phyloP scores from a whole-genome alignment of 768 basidiomycete genomes.

The Podaxis sp. region DNA sequence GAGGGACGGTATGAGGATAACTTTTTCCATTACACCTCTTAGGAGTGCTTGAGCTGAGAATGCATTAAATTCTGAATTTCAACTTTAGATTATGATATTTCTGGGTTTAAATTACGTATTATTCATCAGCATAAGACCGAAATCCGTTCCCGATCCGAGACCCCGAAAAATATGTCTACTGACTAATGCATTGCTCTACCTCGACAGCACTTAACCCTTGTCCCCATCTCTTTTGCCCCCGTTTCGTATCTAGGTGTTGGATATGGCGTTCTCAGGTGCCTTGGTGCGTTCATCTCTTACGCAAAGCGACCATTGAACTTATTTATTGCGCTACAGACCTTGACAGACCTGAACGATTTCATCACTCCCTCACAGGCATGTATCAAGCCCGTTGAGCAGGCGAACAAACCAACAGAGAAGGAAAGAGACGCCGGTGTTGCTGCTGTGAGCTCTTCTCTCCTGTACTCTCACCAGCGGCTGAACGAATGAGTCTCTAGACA shows the following conservation, averaged over 20 bases:
- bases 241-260: not conserved
- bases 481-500: slow-evolving; percentile 52
- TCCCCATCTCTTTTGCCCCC: not conserved
- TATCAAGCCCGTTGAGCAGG: slow-evolving; percentile 85
- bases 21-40: too few relatives aligned
- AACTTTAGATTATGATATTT: not conserved
- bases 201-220: not conserved
- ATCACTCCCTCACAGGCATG: slow-evolving; percentile 96
- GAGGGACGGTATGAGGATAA: too few relatives aligned
- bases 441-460: slow-evolving; percentile 28
- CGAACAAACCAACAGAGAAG: slow-evolving; percentile 29
- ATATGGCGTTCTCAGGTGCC: slow-evolving; percentile 89
- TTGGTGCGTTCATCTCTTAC: slow-evolving; percentile 48
- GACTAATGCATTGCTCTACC: slow-evolving; percentile 14
- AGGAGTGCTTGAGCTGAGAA: too few relatives aligned
- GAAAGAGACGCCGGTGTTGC: slow-evolving; percentile 35
- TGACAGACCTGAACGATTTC: slow-evolving; percentile 96
- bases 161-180: slow-evolving; percentile 13
- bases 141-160: slow-evolving; percentile 14
- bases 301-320: slow-evolving; percentile 10
- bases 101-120: too few relatives aligned
- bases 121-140: not conserved
- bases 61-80: not conserved
- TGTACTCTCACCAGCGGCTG: not conserved
- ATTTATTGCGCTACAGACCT: slow-evolving; percentile 48